Percentiles rank a stretch among this genome's conserved stretches.
phyloP scores from a whole-genome alignment of 2,329 filamentous ascomycete genomes.

The Diaporthe caulivora region DNA sequence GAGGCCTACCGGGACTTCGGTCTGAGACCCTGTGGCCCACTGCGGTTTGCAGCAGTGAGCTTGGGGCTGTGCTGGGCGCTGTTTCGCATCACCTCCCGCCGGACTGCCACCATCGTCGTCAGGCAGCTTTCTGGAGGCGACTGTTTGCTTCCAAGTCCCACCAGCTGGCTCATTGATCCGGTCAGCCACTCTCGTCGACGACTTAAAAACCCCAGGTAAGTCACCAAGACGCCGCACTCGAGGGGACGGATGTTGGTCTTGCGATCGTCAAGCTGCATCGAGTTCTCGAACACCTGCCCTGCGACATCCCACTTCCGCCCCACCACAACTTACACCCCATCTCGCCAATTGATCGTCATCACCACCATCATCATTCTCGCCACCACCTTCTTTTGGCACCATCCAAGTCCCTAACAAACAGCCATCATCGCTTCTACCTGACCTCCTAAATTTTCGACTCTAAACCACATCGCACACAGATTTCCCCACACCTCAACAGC shows the following conservation, averaged over 20 bases:
- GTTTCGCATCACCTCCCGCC: slow-evolving; percentile 23
- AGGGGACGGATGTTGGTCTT: not conserved
- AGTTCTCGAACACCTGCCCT: slow-evolving; percentile 9
- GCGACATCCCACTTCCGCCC: slow-evolving; percentile 34
- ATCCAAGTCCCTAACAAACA: not conserved
- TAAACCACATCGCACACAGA: not conserved
- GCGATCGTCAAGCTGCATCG: slow-evolving; percentile 29
- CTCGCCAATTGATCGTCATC: slow-evolving; percentile 3
- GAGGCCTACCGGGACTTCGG: slow-evolving; percentile 27
- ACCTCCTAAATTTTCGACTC: not conserved
- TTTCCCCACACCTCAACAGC: not conserved
- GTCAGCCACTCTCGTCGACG: not conserved
- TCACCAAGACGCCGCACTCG: not conserved
- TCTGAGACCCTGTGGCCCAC: slow-evolving; percentile 20
- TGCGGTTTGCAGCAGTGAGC: slow-evolving; percentile 23
- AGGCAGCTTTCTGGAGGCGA: not conserved
- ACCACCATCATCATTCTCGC: slow-evolving; percentile 4
- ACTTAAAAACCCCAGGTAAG: slow-evolving; percentile 18
- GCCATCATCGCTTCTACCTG: not conserved
- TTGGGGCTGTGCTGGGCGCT: slow-evolving; percentile 24
- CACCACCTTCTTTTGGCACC: not conserved
- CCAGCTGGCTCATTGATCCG: slow-evolving; percentile 1
- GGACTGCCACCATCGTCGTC: slow-evolving; percentile 27
- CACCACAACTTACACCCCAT: slow-evolving; percentile 34
- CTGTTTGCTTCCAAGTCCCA: slow-evolving; percentile 13